Percentiles rank a stretch among this genome's conserved stretches.
Conservation (phyloP, 1,284 basidiomycete species). For the Trichosporon sp. region DNA sequence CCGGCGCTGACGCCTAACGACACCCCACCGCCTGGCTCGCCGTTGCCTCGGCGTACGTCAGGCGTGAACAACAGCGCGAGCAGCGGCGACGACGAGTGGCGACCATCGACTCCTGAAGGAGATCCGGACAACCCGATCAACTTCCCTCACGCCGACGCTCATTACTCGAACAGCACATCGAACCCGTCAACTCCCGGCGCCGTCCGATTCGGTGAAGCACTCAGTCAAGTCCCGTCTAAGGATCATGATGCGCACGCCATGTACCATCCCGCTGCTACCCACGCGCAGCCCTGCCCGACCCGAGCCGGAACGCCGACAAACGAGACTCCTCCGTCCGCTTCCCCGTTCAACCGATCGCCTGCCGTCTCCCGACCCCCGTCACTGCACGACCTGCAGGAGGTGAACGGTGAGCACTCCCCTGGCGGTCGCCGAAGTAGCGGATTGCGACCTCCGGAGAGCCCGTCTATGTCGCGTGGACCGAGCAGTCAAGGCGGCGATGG, state of each 20-base stretch:
- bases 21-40: slow-evolving; percentile 18
- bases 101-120: slow-evolving; percentile 15
- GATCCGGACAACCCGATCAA: slow-evolving; percentile 21
- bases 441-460: slow-evolving; percentile 1
- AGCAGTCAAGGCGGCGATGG: background rate
- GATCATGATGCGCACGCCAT: slow-evolving; percentile 1
- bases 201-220: slow-evolving; percentile 10
- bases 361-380: slow-evolving; percentile 25
- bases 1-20: slow-evolving; percentile 51
- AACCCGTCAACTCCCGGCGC: slow-evolving; percentile 5
- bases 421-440: background rate
- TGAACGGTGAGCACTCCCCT: background rate
- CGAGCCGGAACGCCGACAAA: slow-evolving; percentile 18
- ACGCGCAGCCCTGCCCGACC: slow-evolving; percentile 20
- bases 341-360: slow-evolving; percentile 10
- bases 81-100: slow-evolving; percentile 20
- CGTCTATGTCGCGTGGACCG: slow-evolving; percentile 7
- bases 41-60: background rate
- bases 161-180: background rate
- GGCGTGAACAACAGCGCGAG: background rate
- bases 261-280: slow-evolving; percentile 29
- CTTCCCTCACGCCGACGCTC: slow-evolving; percentile 10
- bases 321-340: slow-evolving; percentile 4
- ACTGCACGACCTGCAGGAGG: slow-evolving; percentile 26
- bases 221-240: background rate